These are phyloP conservation scores for Neurospora sp. DNA, from an alignment of 495 filamentous ascomycete genomes.

Conservation along the genomic window DNA sequence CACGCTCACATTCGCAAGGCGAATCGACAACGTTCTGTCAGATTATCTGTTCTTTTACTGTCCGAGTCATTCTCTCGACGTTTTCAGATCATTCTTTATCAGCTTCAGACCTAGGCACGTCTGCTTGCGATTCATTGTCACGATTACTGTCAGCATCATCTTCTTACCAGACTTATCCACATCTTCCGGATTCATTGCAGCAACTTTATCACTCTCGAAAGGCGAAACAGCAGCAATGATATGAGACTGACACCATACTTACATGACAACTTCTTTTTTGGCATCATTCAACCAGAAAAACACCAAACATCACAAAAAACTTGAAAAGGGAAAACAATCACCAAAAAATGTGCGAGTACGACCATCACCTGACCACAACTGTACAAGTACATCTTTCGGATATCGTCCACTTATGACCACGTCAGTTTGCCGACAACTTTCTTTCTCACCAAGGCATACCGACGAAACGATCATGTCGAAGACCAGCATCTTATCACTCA, in stretches of 20 bases:
- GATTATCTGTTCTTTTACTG: neutral
- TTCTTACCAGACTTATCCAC: neutral
- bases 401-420: neutral
- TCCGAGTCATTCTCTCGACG: neutral
- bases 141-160: neutral
- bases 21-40: neutral
- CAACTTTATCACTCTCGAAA: neutral
- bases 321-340: neutral
- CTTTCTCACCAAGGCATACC: neutral
- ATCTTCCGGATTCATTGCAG: neutral
- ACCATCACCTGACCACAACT: neutral
- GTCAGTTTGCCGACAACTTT: neutral
- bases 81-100: neutral
- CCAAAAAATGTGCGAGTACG: neutral
- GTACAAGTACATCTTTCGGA: neutral
- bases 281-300: neutral
- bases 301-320: neutral
- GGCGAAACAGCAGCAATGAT: neutral
- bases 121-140: neutral
- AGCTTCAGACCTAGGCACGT: neutral
- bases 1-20: neutral
- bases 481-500: neutral
- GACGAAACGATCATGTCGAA: neutral
- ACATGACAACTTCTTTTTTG: neutral
- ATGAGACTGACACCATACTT: neutral